Percentiles rank a stretch among this genome's conserved stretches.
These are phyloP conservation scores for Kodamaea laetipori DNA, from an alignment of 805 yeast genomes.

Conservation along the genomic window DNA sequence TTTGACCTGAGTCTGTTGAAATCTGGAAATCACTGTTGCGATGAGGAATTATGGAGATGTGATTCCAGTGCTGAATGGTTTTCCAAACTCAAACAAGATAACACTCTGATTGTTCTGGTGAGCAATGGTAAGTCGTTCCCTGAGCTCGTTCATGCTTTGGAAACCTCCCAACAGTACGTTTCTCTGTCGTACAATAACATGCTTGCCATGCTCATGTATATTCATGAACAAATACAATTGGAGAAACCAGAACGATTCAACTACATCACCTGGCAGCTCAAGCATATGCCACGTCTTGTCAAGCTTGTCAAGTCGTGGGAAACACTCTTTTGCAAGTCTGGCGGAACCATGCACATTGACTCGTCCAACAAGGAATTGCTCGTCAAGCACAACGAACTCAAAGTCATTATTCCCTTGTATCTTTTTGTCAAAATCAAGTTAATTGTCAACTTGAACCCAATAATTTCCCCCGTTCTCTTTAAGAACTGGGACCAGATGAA, in stretches of 20 bases:
- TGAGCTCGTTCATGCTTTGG: slow-evolving; percentile 22
- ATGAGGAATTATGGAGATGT: slow-evolving; percentile 63
- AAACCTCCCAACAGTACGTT: slow-evolving; percentile 17
- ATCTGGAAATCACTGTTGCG: slow-evolving; percentile 65
- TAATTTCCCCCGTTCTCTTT: slow-evolving; percentile 59
- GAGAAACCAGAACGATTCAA: slow-evolving; percentile 38
- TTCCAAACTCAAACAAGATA: neutral
- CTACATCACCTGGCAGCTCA: slow-evolving; percentile 66
- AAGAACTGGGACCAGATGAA: slow-evolving; percentile 75
- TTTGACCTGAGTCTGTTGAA: slow-evolving; percentile 47
- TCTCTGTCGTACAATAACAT: slow-evolving; percentile 51
- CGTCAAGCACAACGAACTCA: slow-evolving; percentile 55
- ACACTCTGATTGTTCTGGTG: slow-evolving; percentile 3
- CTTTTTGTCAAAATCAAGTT: slow-evolving; percentile 68
- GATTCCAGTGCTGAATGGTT: slow-evolving; percentile 54
- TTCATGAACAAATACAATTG: slow-evolving; percentile 65
- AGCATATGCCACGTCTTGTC: slow-evolving; percentile 59
- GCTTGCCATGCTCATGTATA: slow-evolving; percentile 59
- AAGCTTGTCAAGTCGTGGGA: slow-evolving; percentile 69
- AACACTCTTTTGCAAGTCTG: slow-evolving; percentile 56
- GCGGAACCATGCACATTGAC: slow-evolving; percentile 60
- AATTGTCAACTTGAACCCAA: slow-evolving; percentile 61
- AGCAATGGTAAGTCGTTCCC: slow-evolving; percentile 12
- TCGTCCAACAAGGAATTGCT: slow-evolving; percentile 52
- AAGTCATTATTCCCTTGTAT: slow-evolving; percentile 65